Evolutionary conservation across 2,329 filamentous ascomycete species (phyloP).

Genomic region (Fusarium humuli): DNA sequence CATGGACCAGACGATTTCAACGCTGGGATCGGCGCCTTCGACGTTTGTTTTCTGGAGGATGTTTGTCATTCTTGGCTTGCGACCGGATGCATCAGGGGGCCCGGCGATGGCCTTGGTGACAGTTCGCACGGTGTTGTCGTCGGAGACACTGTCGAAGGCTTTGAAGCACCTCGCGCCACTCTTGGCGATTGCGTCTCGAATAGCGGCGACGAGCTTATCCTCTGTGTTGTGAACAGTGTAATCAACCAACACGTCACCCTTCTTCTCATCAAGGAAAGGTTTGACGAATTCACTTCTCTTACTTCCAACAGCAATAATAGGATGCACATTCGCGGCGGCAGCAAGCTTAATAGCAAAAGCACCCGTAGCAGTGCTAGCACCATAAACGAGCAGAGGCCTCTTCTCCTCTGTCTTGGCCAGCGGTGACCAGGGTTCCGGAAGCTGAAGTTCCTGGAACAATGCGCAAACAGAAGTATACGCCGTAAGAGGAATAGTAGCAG

Average conservation of each 20-base stretch:
- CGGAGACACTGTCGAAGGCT: constrained; percentile 9
- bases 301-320: constrained; percentile 69
- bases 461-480: constrained; percentile 16
- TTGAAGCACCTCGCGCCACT: constrained; percentile 2
- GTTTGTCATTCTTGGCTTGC: constrained; percentile 9
- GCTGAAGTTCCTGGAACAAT: constrained; percentile 12
- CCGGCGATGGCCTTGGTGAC: not conserved
- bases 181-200: constrained; percentile 6
- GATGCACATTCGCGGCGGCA: constrained; percentile 62
- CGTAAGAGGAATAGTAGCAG: constrained; percentile 17
- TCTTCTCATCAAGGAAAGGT: constrained; percentile 8
- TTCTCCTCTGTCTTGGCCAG: constrained; percentile 30
- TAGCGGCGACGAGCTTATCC: not conserved
- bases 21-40: not conserved
- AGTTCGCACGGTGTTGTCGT: not conserved
- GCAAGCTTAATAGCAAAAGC: constrained; percentile 69
- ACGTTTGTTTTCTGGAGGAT: not conserved
- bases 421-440: constrained; percentile 19
- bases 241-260: constrained; percentile 28
- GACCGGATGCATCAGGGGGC: not conserved
- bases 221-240: constrained; percentile 4
- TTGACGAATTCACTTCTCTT: constrained; percentile 14
- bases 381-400: constrained; percentile 63
- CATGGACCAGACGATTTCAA: not conserved
- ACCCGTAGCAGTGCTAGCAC: constrained; percentile 65